A percentile compares a stretch with the other conserved stretches of the same genome.
phyloP scores from a whole-genome alignment of 768 basidiomycete genomes.

The Steccherinum ochraceum region DNA sequence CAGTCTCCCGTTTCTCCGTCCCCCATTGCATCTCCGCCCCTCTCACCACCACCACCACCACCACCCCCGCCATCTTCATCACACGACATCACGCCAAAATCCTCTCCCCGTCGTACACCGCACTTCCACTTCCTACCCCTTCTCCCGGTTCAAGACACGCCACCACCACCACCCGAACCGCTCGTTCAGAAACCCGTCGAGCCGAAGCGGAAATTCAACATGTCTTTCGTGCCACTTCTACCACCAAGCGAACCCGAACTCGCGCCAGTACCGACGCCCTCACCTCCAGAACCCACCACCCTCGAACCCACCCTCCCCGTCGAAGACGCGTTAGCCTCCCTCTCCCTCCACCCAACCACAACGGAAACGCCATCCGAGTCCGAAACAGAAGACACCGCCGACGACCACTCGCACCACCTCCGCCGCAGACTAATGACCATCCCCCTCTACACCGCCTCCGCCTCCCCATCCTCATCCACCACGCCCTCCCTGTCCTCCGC shows the following conservation, averaged over 20 bases:
- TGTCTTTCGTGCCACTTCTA: constrained; percentile 12
- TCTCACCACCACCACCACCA: neutral
- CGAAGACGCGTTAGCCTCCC: neutral
- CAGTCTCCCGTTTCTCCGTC: neutral
- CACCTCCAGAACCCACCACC: neutral
- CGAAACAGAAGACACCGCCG: neutral
- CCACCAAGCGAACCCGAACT: constrained; percentile 6
- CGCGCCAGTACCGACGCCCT: neutral
- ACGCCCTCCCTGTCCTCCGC: constrained; percentile 14
- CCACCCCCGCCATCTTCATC: constrained; percentile 4
- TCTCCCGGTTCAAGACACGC: constrained; percentile 18
- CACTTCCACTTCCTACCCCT: constrained; percentile 20
- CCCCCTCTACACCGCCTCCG: neutral
- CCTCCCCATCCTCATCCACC: constrained; percentile 7
- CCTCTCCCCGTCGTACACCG: constrained; percentile 5
- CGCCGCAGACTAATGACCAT: neutral
- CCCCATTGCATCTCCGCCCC: neutral
- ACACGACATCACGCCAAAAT: neutral
- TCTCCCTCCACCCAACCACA: neutral
- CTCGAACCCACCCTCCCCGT: constrained; percentile 3
- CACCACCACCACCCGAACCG: neutral
- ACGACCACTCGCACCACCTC: neutral
- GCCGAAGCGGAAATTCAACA: constrained; percentile 7
- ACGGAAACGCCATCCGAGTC: neutral
- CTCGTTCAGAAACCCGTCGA: neutral